phyloP scores from a whole-genome alignment of 192 early-diverging fungal species.

The Blastocladiella britannica region DNA sequence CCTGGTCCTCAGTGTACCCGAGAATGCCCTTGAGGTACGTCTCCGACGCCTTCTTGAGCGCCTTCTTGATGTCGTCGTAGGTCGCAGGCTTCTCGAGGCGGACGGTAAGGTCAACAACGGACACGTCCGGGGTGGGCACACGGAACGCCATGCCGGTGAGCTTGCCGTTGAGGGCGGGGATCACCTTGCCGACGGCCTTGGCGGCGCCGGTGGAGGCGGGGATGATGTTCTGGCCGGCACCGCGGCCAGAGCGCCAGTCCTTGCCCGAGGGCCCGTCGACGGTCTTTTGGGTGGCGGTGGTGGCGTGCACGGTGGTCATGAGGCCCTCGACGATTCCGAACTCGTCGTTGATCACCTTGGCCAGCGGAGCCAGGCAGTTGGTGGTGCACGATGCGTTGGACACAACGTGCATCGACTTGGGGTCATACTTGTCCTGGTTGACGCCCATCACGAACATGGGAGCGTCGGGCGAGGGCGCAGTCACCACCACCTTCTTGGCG shows the following conservation, averaged over 20 bases:
- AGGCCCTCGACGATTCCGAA: conserved; percentile 91
- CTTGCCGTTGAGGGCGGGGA: conserved; percentile 82
- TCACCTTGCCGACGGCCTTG: conserved; percentile 97
- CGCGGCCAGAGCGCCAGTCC: conserved; percentile 95
- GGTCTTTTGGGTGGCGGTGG: conserved; percentile 98
- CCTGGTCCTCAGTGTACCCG: conserved; percentile 79
- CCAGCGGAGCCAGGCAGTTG: conserved; percentile 95
- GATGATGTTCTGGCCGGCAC: conserved; percentile 94
- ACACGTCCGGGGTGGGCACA: conserved; percentile 78
- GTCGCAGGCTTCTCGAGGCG: conserved; percentile 72
- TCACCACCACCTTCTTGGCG: conserved; percentile 98
- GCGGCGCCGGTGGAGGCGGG: conserved; percentile 94
- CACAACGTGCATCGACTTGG: conserved; percentile 52
- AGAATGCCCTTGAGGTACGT: conserved; percentile 64
- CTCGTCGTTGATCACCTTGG: conserved; percentile 88
- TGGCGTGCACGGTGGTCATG: conserved; percentile 97
- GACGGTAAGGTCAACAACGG: conserved; percentile 90
- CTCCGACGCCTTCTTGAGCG: conserved; percentile 69
- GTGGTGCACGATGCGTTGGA: conserved; percentile 99
- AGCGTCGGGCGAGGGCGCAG: conserved; percentile 84
- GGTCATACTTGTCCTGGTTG: conserved; percentile 86
- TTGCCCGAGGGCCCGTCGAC: conserved; percentile 92
- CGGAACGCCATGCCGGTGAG: conserved; percentile 98
- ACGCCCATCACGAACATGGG: conserved; percentile 98
- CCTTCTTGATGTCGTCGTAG: conserved; percentile 75